Evolutionary conservation across 495 filamentous ascomycete species (phyloP).

Genomic region (Neurospora sp.): DNA sequence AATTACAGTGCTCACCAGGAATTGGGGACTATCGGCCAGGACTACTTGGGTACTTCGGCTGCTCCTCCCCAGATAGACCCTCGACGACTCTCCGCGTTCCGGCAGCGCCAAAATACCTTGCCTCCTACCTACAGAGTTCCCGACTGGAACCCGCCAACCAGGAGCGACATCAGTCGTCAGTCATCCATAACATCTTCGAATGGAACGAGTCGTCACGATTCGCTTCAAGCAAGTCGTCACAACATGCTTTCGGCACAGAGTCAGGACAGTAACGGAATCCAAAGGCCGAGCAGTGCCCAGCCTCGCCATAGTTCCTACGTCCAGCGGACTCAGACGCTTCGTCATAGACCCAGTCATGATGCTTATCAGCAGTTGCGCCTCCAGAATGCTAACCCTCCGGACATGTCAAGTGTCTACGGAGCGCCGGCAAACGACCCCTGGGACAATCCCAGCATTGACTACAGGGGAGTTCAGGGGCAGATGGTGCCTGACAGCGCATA

Average conservation of each 20-base stretch:
- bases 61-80: constrained; percentile 13
- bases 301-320: constrained; percentile 11
- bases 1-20: background rate
- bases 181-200: constrained; percentile 21
- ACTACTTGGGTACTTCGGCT: background rate
- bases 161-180: constrained; percentile 18
- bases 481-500: constrained; percentile 16
- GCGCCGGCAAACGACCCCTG: constrained; percentile 17
- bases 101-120: constrained; percentile 7
- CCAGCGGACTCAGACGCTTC: constrained; percentile 15
- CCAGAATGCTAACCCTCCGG: constrained; percentile 21
- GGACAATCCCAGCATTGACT: constrained; percentile 21
- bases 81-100: constrained; percentile 14
- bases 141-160: constrained; percentile 22
- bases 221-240: constrained; percentile 4
- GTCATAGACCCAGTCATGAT: constrained; percentile 34
- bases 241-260: constrained; percentile 8
- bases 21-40: constrained; percentile 2
- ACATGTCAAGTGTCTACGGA: constrained; percentile 30
- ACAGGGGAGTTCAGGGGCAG: constrained; percentile 17
- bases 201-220: constrained; percentile 20
- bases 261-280: constrained; percentile 10
- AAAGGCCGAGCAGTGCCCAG: constrained; percentile 17
- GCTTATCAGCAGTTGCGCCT: constrained; percentile 16
- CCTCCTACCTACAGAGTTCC: constrained; percentile 7